phyloP scores from a whole-genome alignment of 495 filamentous ascomycete genomes.

The Clohesyomyces aquaticus region DNA sequence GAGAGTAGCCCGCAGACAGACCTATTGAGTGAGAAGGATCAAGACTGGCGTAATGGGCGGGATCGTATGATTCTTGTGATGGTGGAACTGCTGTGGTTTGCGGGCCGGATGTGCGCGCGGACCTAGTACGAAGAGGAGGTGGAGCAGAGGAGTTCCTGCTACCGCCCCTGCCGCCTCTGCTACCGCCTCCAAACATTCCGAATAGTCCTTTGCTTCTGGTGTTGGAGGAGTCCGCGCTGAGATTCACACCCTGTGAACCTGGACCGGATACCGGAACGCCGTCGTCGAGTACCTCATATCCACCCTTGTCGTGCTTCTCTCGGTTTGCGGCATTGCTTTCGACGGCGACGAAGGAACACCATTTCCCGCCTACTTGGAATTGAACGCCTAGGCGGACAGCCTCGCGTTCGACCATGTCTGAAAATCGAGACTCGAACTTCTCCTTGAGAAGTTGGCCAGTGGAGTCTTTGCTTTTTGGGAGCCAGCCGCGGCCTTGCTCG shows the following conservation, averaged over 20 bases:
- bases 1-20: not conserved
- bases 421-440: conserved; percentile 53
- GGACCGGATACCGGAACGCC: not conserved
- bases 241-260: no score
- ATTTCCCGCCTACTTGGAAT: conserved; percentile 68
- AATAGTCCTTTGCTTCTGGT: no score
- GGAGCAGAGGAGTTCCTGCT: no score
- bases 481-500: conserved; percentile 70
- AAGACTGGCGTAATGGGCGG: no score
- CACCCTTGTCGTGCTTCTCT: conserved; percentile 18
- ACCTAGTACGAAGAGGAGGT: no score
- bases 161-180: no score
- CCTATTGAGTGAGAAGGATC: conserved; percentile 8
- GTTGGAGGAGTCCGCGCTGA: no score
- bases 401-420: conserved; percentile 63
- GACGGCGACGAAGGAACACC: conserved; percentile 72
- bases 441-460: conserved; percentile 54
- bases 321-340: conserved; percentile 43
- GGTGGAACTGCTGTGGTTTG: no score
- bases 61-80: no score
- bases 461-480: conserved; percentile 55
- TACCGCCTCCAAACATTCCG: no score
- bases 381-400: conserved; percentile 63
- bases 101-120: no score
- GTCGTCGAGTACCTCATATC: conserved; percentile 35